Conservation (phyloP, 331 rosid genomes). For the Quercus tomentella region DNA sequence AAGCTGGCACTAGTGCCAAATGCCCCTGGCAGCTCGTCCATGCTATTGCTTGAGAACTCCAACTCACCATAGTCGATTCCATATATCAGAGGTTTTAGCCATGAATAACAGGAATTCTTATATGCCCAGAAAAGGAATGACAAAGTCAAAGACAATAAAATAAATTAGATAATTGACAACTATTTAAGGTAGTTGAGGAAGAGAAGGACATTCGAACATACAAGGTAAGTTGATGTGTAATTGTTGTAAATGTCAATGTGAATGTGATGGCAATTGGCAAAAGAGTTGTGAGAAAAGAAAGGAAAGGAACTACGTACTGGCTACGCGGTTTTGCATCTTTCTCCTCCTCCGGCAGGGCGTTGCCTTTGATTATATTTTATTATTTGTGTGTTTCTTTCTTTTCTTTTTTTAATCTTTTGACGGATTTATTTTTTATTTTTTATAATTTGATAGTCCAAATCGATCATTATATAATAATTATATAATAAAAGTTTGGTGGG, state of each 20-base stretch:
- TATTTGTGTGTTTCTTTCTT: background rate
- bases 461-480: too few relatives aligned
- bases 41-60: constrained; percentile 29
- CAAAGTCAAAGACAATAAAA: background rate
- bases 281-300: background rate
- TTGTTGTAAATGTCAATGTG: too few relatives aligned
- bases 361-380: background rate
- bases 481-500: too few relatives aligned
- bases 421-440: background rate
- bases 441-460: too few relatives aligned
- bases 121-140: background rate
- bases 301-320: constrained; percentile 14
- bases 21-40: constrained; percentile 79
- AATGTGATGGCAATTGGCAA: background rate
- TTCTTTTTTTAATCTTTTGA: background rate
- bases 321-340: constrained; percentile 25
- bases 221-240: background rate
- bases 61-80: constrained; percentile 32
- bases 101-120: background rate
- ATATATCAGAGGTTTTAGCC: constrained; percentile 9
- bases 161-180: constrained; percentile 6
- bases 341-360: constrained; percentile 3
- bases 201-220: background rate
- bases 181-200: background rate
- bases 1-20: constrained; percentile 88